phyloP scores from a whole-genome alignment of 257 asterid species.

The Plantago ovata region DNA sequence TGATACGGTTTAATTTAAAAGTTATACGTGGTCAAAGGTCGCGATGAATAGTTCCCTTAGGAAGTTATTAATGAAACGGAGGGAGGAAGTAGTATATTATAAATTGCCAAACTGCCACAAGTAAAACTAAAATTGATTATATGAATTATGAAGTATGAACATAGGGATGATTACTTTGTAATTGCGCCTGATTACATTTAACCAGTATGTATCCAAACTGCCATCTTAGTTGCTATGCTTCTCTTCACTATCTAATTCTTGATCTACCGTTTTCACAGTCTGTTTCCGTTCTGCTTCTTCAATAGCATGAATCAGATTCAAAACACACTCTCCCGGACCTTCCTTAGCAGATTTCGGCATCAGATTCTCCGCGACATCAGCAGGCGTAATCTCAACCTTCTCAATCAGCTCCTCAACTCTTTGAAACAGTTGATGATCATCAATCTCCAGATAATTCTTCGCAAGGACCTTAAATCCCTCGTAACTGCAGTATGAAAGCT shows the following conservation, averaged over 20 bases:
- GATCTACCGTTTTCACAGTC: constrained; percentile 1
- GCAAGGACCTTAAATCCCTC: constrained; percentile 14
- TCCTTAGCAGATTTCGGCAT: constrained; percentile 12
- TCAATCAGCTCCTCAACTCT: constrained; percentile 7
- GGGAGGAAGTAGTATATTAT: too few relatives aligned
- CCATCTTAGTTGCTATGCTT: background rate
- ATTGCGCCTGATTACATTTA: too few relatives aligned
- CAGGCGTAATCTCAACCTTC: constrained; percentile 15
- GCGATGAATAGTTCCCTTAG: too few relatives aligned
- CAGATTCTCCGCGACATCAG: constrained; percentile 17
- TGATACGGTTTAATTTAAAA: too few relatives aligned
- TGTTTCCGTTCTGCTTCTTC: background rate
- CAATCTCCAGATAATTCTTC: constrained; percentile 10
- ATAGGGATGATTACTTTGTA: too few relatives aligned
- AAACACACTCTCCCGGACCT: background rate
- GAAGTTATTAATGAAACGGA: too few relatives aligned
- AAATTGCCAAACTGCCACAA: too few relatives aligned
- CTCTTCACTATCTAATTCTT: constrained; percentile 9
- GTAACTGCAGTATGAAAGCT: constrained; percentile 9
- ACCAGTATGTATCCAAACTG: too few relatives aligned
- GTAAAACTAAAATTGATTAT: too few relatives aligned
- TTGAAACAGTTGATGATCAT: constrained; percentile 7
- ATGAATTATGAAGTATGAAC: too few relatives aligned
- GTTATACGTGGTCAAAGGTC: too few relatives aligned
- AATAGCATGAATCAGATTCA: constrained; percentile 10